Conservation (phyloP, 2,329 filamentous ascomycete species). For the Neofusicoccum cordaticola region DNA sequence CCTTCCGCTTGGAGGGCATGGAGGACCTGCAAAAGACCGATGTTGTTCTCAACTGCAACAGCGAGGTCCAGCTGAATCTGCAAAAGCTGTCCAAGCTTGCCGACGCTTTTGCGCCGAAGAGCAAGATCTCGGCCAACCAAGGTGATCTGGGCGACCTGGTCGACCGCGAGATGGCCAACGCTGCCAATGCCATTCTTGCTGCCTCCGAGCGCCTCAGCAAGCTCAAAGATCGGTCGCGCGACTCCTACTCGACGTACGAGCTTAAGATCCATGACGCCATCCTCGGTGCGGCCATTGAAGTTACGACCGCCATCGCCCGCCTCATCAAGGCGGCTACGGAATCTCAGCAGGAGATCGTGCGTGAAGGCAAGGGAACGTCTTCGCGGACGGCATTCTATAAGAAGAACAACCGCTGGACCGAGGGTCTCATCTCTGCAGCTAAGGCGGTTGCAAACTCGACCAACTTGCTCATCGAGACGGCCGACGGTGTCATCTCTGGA, state of each 20-base stretch:
- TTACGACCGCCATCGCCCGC: conserved; percentile 89
- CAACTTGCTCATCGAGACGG: conserved; percentile 95
- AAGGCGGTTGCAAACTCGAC: conserved; percentile 94
- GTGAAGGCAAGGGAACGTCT: conserved; percentile 82
- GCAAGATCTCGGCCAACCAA: conserved; percentile 72
- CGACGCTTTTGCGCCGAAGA: conserved; percentile 86
- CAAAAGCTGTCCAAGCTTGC: conserved; percentile 92
- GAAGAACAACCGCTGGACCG: conserved; percentile 99
- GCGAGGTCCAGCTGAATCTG: conserved; percentile 90
- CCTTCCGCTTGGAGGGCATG: conserved; percentile 87
- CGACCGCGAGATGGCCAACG: conserved; percentile 86
- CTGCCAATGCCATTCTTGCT: conserved; percentile 90
- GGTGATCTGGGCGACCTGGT: conserved; percentile 92
- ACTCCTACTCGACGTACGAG: conserved; percentile 94
- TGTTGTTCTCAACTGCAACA: conserved; percentile 94
- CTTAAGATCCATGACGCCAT: conserved; percentile 95
- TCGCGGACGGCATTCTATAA: conserved; percentile 97
- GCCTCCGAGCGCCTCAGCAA: conserved; percentile 86
- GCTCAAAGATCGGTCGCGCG: conserved; percentile 92
- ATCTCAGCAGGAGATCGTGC: conserved; percentile 94
- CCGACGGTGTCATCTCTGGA: conserved; percentile 87
- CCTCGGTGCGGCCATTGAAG: conserved; percentile 84
- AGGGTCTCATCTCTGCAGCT: conserved; percentile 92
- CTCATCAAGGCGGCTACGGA: conserved; percentile 92
- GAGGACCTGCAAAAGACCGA: conserved; percentile 92